Conservation (phyloP, 805 yeast species). For the Torulaspora indica region DNA sequence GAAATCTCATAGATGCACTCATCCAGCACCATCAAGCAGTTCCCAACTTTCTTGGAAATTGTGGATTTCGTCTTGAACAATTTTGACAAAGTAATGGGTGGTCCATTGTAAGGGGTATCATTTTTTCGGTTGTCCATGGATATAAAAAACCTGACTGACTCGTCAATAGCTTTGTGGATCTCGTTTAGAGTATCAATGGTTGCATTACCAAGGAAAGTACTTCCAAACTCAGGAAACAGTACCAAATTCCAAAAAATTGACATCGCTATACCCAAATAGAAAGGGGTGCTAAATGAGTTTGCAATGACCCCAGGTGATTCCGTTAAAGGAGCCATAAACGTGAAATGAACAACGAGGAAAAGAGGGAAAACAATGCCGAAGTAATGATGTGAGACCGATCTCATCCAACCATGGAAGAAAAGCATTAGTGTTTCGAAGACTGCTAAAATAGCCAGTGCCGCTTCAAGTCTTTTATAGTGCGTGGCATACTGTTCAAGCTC, state of each 20-base stretch:
- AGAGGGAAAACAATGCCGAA: conserved; percentile 45
- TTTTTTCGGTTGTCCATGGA: conserved; percentile 21
- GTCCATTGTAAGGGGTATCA: conserved; percentile 18
- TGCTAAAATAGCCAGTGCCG: conserved; percentile 43
- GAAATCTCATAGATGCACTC: conserved; percentile 49
- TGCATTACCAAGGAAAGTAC: conserved; percentile 44
- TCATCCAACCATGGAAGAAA: conserved; percentile 47
- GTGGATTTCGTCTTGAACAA: conserved; percentile 35
- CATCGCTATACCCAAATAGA: conserved; percentile 44
- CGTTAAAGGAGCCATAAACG: conserved; percentile 39
- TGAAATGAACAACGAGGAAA: conserved; percentile 49
- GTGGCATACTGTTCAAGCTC: conserved; percentile 32
- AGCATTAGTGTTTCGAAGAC: conserved; percentile 45
- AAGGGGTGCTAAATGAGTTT: conserved; percentile 40
- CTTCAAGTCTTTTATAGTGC: conserved; percentile 35
- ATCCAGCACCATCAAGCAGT: conserved; percentile 39
- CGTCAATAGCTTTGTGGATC: conserved; percentile 39
- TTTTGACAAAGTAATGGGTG: conserved; percentile 31
- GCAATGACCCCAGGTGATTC: conserved; percentile 35
- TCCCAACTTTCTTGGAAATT: conserved; percentile 34
- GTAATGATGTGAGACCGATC: conserved; percentile 44
- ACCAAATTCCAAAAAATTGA: conserved; percentile 42
- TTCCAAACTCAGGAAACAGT: conserved; percentile 50
- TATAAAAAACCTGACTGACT: conserved; percentile 39
- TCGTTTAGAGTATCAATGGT: conserved; percentile 40